A percentile compares a stretch with the other conserved stretches of the same genome.
These are phyloP conservation scores for Fraxinus xanthoxyloides DNA, from an alignment of 305 asterid genomes.

Conservation along the genomic window DNA sequence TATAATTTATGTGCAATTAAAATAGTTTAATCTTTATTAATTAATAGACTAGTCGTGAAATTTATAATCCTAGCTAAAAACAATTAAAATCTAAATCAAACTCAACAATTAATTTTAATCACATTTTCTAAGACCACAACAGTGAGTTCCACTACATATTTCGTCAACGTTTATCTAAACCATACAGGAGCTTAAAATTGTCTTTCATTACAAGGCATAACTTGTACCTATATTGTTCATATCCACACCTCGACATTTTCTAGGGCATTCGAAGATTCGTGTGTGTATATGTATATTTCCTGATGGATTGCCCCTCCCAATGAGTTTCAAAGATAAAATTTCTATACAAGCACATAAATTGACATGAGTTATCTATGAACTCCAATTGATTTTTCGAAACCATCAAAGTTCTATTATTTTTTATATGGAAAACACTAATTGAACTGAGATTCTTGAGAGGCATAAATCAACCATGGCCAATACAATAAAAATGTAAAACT, in stretches of 20 bases:
- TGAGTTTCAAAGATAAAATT: neutral
- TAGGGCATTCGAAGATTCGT: neutral
- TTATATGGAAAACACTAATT: neutral
- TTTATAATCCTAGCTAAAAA: neutral
- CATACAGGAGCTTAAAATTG: too few species aligned
- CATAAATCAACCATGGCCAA: neutral
- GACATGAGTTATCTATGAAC: neutral
- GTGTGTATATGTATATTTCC: too few species aligned
- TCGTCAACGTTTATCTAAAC: neutral
- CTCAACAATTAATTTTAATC: neutral
- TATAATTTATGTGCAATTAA: neutral
- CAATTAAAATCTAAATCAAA: too few species aligned
- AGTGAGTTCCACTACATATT: neutral
- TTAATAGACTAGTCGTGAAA: neutral
- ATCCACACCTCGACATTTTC: neutral
- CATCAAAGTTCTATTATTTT: neutral
- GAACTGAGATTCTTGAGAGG: neutral
- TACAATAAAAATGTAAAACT: neutral
- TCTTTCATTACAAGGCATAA: neutral
- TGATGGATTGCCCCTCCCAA: neutral
- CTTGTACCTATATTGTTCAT: neutral
- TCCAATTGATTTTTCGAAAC: neutral
- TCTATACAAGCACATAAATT: neutral
- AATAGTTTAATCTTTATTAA: neutral
- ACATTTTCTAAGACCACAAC: neutral